Conservation (phyloP, 208 protist species). For the Leishmania lainsoni region DNA sequence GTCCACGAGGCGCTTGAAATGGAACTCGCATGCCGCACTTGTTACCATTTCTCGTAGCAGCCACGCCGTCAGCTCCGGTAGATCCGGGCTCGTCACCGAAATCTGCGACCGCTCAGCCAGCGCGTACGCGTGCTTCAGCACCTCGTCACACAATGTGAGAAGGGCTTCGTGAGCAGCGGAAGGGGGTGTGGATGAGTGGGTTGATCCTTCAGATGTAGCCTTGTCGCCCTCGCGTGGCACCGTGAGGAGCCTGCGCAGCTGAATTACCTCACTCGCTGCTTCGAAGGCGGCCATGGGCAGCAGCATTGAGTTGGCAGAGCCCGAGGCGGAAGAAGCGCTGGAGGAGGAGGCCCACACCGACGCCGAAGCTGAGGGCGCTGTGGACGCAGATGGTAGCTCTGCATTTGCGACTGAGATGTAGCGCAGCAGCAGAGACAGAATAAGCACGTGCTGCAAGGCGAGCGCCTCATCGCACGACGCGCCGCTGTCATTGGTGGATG, state of each 20-base stretch:
- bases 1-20: slow-evolving; percentile 68
- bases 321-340: not conserved
- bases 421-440: slow-evolving; percentile 29
- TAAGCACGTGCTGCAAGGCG: slow-evolving; percentile 21
- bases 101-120: slow-evolving; percentile 44
- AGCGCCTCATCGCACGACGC: slow-evolving; percentile 9
- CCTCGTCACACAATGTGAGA: slow-evolving; percentile 21
- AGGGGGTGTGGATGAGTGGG: not conserved
- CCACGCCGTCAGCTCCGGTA: slow-evolving; percentile 69
- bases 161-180: slow-evolving; percentile 1
- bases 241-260: slow-evolving; percentile 18
- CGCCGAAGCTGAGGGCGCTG: not conserved
- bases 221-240: not conserved
- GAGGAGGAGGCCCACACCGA: slow-evolving; percentile 9
- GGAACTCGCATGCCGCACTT: slow-evolving; percentile 42
- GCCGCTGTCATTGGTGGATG: not conserved
- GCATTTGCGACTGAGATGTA: slow-evolving; percentile 15
- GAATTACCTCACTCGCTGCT: slow-evolving; percentile 23
- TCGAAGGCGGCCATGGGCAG: slow-evolving; percentile 27
- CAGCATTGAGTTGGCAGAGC: slow-evolving; percentile 8
- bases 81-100: slow-evolving; percentile 37
- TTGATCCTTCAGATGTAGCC: not conserved
- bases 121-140: slow-evolving; percentile 25
- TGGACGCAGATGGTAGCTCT: slow-evolving; percentile 3
- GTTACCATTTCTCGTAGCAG: slow-evolving; percentile 68